These are phyloP conservation scores for Ceratobasidium theobromae DNA, from an alignment of 1,284 basidiomycete genomes.

Conservation along the genomic window DNA sequence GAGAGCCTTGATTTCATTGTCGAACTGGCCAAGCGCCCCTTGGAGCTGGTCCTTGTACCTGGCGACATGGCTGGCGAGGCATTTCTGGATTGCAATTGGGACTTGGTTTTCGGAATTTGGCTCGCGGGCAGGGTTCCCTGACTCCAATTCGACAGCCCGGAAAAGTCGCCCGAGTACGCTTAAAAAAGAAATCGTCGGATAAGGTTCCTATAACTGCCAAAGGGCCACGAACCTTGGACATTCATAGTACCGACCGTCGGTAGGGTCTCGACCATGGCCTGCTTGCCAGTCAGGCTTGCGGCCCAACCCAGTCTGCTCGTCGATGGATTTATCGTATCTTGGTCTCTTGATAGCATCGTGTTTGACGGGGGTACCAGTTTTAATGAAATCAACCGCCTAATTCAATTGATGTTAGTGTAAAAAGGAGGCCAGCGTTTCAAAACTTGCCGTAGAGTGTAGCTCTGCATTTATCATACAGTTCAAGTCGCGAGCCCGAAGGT, in stretches of 20 bases:
- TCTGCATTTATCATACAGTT: constrained; percentile 25
- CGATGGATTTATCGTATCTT: background rate
- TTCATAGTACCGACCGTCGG: constrained; percentile 16
- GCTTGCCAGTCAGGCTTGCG: constrained; percentile 24
- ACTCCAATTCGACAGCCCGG: constrained; percentile 56
- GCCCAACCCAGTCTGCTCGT: background rate
- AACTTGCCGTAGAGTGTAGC: constrained; percentile 16
- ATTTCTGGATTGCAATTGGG: background rate
- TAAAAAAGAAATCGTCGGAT: background rate
- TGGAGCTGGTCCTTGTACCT: background rate
- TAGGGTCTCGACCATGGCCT: constrained; percentile 11
- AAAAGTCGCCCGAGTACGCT: constrained; percentile 60
- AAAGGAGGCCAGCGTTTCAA: background rate
- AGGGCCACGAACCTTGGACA: constrained; percentile 1
- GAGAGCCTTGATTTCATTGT: background rate
- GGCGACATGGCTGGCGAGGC: background rate
- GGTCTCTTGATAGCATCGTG: constrained; percentile 9
- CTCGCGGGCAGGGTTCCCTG: constrained; percentile 3
- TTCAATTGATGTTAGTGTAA: background rate
- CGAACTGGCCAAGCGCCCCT: background rate
- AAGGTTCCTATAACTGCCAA: background rate
- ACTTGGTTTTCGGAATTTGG: background rate
- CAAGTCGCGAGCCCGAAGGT: constrained; percentile 11
- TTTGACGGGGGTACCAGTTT: constrained; percentile 4
- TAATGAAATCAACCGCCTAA: constrained; percentile 25